Conservation (phyloP, 805 yeast species). For the Wickerhamiella brachini region DNA sequence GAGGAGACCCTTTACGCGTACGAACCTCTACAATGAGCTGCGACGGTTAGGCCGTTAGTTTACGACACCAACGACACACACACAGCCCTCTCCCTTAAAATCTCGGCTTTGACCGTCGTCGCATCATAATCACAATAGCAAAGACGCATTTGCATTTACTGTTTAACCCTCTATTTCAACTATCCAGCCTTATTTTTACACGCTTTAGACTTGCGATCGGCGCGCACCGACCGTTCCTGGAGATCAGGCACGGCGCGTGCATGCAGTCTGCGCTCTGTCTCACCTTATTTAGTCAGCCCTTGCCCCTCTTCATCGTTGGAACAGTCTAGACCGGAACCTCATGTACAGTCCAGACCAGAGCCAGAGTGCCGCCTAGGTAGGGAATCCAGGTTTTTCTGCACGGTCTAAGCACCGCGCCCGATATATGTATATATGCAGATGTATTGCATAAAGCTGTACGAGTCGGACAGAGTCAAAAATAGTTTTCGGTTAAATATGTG, state of each 20-base stretch:
- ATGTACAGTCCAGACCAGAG: not conserved
- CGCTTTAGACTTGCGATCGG: too few relatives aligned
- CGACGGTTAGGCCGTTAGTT: not conserved
- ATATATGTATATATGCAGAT: not conserved
- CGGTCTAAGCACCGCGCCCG: not conserved
- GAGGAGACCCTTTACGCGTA: slow-evolving; percentile 88
- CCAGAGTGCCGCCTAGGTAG: not conserved
- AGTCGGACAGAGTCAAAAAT: not conserved
- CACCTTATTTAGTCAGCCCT: not conserved
- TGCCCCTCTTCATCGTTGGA: not conserved
- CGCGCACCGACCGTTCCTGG: not conserved
- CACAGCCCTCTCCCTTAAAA: not conserved
- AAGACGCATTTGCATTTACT: not conserved
- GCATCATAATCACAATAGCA: not conserved
- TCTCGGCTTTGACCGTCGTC: not conserved
- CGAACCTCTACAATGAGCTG: slow-evolving; percentile 64
- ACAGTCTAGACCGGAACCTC: not conserved
- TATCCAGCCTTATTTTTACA: too few relatives aligned
- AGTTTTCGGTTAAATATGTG: not conserved
- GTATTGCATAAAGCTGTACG: not conserved
- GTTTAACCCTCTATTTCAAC: not conserved
- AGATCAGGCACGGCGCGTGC: not conserved
- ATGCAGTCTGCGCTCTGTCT: not conserved
- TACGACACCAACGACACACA: not conserved
- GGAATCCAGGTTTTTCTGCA: not conserved